Conservation (phyloP, 2,329 filamentous ascomycete genomes). For the Fusarium avenaceum region DNA sequence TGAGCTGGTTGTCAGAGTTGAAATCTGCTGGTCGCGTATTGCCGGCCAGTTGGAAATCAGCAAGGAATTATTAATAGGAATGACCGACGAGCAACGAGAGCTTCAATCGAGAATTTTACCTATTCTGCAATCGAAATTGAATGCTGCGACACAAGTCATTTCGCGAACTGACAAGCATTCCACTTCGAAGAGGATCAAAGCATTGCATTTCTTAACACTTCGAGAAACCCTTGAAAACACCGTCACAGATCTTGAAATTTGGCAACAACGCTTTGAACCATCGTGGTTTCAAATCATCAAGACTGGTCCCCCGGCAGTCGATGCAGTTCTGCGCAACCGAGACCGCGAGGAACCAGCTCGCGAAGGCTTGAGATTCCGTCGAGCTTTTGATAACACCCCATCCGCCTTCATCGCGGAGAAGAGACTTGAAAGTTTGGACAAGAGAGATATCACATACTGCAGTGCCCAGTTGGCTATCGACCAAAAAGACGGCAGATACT, state of each 20-base stretch:
- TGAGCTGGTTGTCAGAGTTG: neutral
- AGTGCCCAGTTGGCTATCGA: neutral
- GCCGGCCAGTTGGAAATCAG: neutral
- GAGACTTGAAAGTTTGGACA: neutral
- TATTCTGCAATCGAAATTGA: constrained; percentile 1
- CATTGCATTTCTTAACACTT: neutral
- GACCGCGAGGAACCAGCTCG: neutral
- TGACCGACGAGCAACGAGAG: neutral
- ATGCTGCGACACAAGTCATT: neutral
- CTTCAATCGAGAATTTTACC: neutral
- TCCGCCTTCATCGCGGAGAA: neutral
- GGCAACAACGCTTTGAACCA: constrained; percentile 14
- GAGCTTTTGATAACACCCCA: neutral
- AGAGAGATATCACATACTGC: neutral
- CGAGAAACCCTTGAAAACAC: constrained; percentile 5
- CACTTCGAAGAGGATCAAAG: neutral
- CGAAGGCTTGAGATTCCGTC: constrained; percentile 5
- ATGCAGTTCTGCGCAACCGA: neutral
- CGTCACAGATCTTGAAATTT: neutral
- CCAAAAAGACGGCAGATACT: neutral
- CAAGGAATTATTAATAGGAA: neutral
- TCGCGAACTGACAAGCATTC: neutral
- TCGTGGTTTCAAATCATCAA: constrained; percentile 3
- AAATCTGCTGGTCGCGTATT: constrained; percentile 13
- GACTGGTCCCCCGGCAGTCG: neutral